A percentile compares a stretch with the other conserved stretches of the same genome.
Conservation (phyloP, 73 alveolate species). For the Stentor coeruleus region DNA sequence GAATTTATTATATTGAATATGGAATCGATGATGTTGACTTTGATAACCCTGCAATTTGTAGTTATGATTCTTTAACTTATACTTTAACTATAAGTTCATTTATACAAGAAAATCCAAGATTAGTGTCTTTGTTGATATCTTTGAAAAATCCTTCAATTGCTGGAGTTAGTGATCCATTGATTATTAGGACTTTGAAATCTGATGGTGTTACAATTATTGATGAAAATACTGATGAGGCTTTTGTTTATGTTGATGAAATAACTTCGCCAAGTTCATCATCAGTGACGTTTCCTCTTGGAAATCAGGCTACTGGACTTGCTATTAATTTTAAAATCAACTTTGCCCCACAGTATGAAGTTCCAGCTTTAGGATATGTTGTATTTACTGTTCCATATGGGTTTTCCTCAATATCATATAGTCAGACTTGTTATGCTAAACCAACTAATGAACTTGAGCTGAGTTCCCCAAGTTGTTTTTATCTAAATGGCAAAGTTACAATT, state of each 20-base stretch:
- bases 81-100: constrained; percentile 3
- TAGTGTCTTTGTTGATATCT: background rate
- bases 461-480: background rate
- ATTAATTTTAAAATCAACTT: background rate
- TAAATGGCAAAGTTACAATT: background rate
- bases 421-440: background rate
- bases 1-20: background rate
- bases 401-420: background rate
- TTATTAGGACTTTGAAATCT: background rate
- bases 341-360: constrained; percentile 6
- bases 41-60: background rate
- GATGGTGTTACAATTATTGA: constrained; percentile 11
- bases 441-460: background rate
- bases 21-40: background rate
- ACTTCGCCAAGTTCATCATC: background rate
- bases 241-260: background rate
- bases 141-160: constrained; percentile 8
- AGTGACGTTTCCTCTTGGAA: background rate
- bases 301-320: background rate
- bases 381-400: background rate
- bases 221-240: constrained; percentile 11
- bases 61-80: background rate
- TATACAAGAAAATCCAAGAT: background rate
- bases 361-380: background rate
- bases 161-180: constrained; percentile 22